Conservation (phyloP, 495 filamentous ascomycete species). For the Penicillium roqueforti region DNA sequence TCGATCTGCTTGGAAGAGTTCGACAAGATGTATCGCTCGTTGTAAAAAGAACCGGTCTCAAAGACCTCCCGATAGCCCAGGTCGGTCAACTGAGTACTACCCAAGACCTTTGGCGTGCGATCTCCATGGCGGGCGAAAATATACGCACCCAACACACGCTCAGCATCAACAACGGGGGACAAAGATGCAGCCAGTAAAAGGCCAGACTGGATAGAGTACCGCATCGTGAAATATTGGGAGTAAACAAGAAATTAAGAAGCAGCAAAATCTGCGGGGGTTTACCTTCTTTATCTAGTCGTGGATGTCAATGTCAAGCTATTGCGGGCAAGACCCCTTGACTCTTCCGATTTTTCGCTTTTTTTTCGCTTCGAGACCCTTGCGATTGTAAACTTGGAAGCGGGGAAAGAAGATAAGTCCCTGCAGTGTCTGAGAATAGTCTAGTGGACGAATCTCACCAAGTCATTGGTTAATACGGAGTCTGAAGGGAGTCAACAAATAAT, state of each 20-base stretch:
- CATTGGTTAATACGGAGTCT: slow-evolving; percentile 3
- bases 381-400: too few relatives aligned
- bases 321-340: background rate
- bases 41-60: slow-evolving; percentile 57
- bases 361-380: too few relatives aligned
- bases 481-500: background rate
- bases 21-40: slow-evolving; percentile 55
- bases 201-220: slow-evolving; percentile 27
- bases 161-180: slow-evolving; percentile 43
- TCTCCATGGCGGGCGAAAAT: slow-evolving; percentile 65
- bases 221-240: slow-evolving; percentile 21
- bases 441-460: background rate
- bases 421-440: background rate
- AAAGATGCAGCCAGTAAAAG: slow-evolving; percentile 31
- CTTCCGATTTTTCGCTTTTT: too few relatives aligned
- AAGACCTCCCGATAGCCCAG: slow-evolving; percentile 61
- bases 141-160: slow-evolving; percentile 59
- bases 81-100: slow-evolving; percentile 52
- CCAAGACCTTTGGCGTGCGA: slow-evolving; percentile 52
- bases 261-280: background rate
- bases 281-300: background rate
- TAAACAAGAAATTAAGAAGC: background rate
- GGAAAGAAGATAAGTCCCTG: background rate
- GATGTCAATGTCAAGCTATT: background rate
- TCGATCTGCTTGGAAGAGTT: slow-evolving; percentile 48